Percentiles rank a stretch among this genome's conserved stretches.
Conservation (phyloP, 495 filamentous ascomycete species). For the Parachaetomium inaequale region DNA sequence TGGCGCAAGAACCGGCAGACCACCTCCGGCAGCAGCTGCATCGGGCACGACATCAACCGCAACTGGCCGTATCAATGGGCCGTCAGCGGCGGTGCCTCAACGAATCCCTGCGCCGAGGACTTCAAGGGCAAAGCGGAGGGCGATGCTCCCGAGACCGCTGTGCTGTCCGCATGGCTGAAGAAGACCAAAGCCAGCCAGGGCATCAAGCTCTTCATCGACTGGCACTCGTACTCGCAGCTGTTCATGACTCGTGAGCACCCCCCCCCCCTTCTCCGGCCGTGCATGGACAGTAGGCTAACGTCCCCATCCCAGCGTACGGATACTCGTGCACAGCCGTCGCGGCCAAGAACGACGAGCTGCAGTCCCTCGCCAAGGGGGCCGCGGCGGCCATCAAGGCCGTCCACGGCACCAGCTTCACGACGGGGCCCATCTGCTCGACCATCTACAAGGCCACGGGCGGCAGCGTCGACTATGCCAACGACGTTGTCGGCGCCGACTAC, state of each 20-base stretch:
- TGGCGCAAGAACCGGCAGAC: slow-evolving; percentile 64
- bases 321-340: slow-evolving; percentile 38
- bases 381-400: slow-evolving; percentile 43
- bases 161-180: slow-evolving; percentile 40
- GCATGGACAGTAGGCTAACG: no score
- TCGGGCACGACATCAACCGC: slow-evolving; percentile 61
- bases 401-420: slow-evolving; percentile 47
- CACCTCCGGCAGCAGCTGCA: slow-evolving; percentile 40
- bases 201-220: slow-evolving; percentile 59
- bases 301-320: slow-evolving; percentile 29
- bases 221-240: slow-evolving; percentile 56
- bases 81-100: slow-evolving; percentile 48
- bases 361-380: slow-evolving; percentile 36
- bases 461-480: slow-evolving; percentile 53
- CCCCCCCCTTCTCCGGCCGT: neutral
- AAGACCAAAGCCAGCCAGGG: slow-evolving; percentile 40
- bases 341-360: slow-evolving; percentile 48
- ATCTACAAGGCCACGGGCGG: slow-evolving; percentile 56
- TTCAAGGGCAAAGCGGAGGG: slow-evolving; percentile 49
- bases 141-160: slow-evolving; percentile 51
- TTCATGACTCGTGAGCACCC: slow-evolving; percentile 17
- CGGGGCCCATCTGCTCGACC: slow-evolving; percentile 56
- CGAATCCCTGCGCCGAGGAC: slow-evolving; percentile 51
- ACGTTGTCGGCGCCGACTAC: slow-evolving; percentile 49
- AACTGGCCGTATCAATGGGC: slow-evolving; percentile 59